Percentiles rank a stretch among this genome's conserved stretches.
Conservation (phyloP, 495 filamentous ascomycete genomes). For the Podospora didyma region DNA sequence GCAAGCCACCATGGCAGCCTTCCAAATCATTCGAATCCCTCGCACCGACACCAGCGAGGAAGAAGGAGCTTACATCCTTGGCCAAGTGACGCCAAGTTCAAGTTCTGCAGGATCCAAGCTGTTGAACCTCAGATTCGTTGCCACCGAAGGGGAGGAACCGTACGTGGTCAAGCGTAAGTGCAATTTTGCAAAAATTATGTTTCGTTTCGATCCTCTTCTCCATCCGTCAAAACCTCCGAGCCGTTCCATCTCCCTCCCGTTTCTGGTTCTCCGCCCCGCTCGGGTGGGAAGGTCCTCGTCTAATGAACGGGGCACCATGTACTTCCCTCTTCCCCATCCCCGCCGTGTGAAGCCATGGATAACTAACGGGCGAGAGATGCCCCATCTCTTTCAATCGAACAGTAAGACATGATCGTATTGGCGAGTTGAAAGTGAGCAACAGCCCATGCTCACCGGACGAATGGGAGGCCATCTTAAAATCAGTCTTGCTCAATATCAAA, state of each 20-base stretch:
- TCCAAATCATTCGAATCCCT: constrained; percentile 49
- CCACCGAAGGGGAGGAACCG: constrained; percentile 63
- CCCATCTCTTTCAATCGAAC: neutral
- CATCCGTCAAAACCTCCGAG: neutral
- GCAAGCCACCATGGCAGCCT: constrained; percentile 1
- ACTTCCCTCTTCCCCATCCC: no score
- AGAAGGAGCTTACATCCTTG: constrained; percentile 50
- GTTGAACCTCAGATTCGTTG: constrained; percentile 60
- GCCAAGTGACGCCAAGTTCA: constrained; percentile 52
- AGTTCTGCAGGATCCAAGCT: constrained; percentile 43
- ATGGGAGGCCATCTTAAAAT: constrained; percentile 42
- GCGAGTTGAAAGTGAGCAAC: constrained; percentile 20
- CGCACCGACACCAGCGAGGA: constrained; percentile 53
- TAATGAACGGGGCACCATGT: neutral
- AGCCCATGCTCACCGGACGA: constrained; percentile 37
- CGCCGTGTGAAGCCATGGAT: no score
- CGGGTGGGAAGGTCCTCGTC: neutral
- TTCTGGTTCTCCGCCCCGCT: neutral
- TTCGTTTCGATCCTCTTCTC: neutral
- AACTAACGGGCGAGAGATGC: neutral
- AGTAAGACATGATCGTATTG: constrained; percentile 34
- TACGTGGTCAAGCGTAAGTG: constrained; percentile 54
- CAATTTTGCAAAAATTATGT: neutral
- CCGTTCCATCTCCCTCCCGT: neutral
- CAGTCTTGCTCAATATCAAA: constrained; percentile 31